phyloP scores from a whole-genome alignment of 2,329 filamentous ascomycete species.

The Monosporascus sp. region DNA sequence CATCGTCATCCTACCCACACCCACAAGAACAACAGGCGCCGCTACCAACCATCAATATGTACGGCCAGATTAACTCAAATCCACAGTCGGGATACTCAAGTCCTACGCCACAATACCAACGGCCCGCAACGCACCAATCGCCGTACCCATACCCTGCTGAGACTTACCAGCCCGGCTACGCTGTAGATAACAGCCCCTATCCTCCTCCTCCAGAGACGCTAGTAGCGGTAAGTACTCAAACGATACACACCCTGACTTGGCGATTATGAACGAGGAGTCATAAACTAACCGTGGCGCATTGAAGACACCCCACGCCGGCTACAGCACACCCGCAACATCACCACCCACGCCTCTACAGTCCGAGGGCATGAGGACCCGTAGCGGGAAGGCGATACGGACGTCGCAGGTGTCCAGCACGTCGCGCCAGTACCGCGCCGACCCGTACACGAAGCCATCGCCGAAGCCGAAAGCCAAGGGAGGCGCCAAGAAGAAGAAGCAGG shows the following conservation, averaged over 20 bases:
- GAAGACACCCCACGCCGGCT: conserved; percentile 31
- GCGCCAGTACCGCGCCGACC: not conserved
- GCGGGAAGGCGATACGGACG: conserved; percentile 27
- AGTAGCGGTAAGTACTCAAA: conserved; percentile 16
- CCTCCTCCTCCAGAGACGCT: conserved; percentile 23
- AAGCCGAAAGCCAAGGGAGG: conserved; percentile 29
- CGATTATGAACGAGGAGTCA: too few species aligned
- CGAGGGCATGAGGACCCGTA: conserved; percentile 34
- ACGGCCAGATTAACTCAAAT: conserved; percentile 30
- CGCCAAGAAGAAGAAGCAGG: conserved; percentile 35
- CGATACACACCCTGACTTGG: not conserved
- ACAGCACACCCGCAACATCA: conserved; percentile 48
- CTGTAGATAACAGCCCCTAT: conserved; percentile 21
- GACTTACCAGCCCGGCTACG: conserved; percentile 20
- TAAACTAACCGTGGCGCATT: conserved; percentile 1
- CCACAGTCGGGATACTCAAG: conserved; percentile 34
- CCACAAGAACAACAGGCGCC: conserved; percentile 15
- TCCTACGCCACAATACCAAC: conserved; percentile 27
- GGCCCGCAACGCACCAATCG: conserved; percentile 15
- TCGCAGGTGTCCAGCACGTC: conserved; percentile 2
- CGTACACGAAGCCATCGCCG: conserved; percentile 23
- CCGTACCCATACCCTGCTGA: conserved; percentile 12
- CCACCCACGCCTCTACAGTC: conserved; percentile 39
- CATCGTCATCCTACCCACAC: conserved; percentile 18
- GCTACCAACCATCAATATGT: conserved; percentile 21